Conservation (phyloP, 2,329 filamentous ascomycete genomes). For the Aspergillus thermomutatus region DNA sequence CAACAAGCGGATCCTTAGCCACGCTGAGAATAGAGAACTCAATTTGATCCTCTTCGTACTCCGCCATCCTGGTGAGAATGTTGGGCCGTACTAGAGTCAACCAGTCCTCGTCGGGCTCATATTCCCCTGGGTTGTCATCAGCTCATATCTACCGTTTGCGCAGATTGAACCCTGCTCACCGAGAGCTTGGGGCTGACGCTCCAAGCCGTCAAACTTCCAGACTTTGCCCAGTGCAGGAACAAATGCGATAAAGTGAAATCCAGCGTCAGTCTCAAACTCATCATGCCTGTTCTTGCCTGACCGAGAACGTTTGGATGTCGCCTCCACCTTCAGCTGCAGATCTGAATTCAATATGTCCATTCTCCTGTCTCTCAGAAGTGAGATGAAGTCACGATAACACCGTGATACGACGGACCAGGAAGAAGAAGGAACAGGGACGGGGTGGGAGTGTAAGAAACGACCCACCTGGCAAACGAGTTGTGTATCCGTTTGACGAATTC, state of each 20-base stretch:
- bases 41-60: conserved; percentile 62
- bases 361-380: conserved; percentile 46
- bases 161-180: conserved; percentile 36
- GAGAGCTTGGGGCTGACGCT: conserved; percentile 65
- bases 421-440: background rate
- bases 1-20: conserved; percentile 61
- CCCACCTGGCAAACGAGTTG: conserved; percentile 76
- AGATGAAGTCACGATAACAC: conserved; percentile 5
- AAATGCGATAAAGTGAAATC: conserved; percentile 87
- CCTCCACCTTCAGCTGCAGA: conserved; percentile 53
- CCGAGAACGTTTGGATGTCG: conserved; percentile 37
- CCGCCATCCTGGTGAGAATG: conserved; percentile 65
- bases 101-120: conserved; percentile 58
- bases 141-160: background rate
- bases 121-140: conserved; percentile 27
- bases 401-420: background rate
- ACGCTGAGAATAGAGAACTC: conserved; percentile 78
- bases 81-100: conserved; percentile 60
- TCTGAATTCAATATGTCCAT: conserved; percentile 74
- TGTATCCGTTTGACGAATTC: conserved; percentile 76
- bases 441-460: conserved; percentile 4
- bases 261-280: conserved; percentile 55
- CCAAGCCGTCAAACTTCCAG: conserved; percentile 87
- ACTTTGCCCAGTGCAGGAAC: conserved; percentile 70
- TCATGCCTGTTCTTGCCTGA: conserved; percentile 39